Percentiles rank a stretch among this genome's conserved stretches.
phyloP scores from a whole-genome alignment of 78 protist species.

The Polysphondylium violaceum region DNA sequence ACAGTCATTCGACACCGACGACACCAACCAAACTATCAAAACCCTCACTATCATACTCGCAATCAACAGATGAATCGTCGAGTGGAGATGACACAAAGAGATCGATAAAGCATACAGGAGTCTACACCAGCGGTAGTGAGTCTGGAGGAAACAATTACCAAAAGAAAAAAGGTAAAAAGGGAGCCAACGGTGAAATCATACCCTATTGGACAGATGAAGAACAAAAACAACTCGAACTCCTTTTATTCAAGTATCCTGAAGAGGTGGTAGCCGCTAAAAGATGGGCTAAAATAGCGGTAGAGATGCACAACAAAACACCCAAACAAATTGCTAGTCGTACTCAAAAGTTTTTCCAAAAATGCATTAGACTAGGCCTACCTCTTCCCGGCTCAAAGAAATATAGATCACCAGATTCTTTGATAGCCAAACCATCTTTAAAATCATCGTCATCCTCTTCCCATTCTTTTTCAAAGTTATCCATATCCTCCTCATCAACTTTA shows the following conservation, averaged over 20 bases:
- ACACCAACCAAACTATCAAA: no score
- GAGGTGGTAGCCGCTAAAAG: conserved; percentile 74
- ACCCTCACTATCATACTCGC: no score
- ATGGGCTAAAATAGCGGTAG: conserved; percentile 68
- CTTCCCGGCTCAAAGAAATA: conserved; percentile 19
- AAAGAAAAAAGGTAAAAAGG: not conserved
- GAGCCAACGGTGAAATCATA: not conserved
- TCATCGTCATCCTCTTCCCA: not conserved
- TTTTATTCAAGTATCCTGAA: conserved; percentile 46
- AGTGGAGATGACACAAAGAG: no score
- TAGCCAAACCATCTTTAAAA: not conserved
- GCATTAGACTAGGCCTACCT: conserved; percentile 31
- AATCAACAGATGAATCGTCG: no score
- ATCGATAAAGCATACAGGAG: no score
- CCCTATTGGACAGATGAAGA: conserved; percentile 75
- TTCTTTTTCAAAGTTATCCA: no score
- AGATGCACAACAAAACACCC: conserved; percentile 41
- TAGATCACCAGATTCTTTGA: not conserved
- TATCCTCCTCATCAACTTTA: no score
- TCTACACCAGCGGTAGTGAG: no score
- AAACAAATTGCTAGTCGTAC: conserved; percentile 80
- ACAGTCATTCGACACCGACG: no score
- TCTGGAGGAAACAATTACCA: conserved; percentile 1
- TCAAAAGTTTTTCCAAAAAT: conserved; percentile 75
- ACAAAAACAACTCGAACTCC: conserved; percentile 48